Evolutionary conservation across 129 eudicot genomes (phyloP).

Genomic region (Centella asiatica): DNA sequence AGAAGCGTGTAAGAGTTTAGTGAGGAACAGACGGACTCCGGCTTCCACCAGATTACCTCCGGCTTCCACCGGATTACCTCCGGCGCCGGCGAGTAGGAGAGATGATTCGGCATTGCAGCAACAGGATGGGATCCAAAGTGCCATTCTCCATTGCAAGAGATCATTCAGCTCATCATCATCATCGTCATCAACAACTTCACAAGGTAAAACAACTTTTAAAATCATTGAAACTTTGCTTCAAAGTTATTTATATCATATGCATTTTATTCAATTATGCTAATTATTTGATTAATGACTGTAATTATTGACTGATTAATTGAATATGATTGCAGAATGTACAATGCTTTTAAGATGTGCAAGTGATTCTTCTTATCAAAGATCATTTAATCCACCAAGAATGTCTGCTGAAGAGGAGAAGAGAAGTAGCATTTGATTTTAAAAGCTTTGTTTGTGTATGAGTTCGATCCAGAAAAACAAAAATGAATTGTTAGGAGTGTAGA

Average conservation of each 20-base stretch:
- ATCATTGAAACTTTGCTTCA: no score
- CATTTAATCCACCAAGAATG: constrained; percentile 11
- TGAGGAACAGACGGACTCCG: constrained; percentile 53
- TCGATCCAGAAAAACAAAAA: no score
- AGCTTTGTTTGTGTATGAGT: background rate
- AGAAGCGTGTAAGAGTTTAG: constrained; percentile 38
- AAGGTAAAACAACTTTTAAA: constrained; percentile 16
- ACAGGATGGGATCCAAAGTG: constrained; percentile 61
- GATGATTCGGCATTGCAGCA: constrained; percentile 51
- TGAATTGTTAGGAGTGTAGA: no score
- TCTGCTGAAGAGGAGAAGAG: constrained; percentile 25
- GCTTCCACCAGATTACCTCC: constrained; percentile 10
- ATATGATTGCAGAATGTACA: constrained; percentile 28
- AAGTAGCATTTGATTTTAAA: constrained; percentile 39
- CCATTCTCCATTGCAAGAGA: constrained; percentile 75
- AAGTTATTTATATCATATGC: no score
- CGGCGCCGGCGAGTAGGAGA: constrained; percentile 30
- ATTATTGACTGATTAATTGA: no score
- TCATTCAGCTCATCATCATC: constrained; percentile 45
- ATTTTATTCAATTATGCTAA: no score
- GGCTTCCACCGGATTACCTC: constrained; percentile 10
- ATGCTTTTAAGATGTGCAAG: constrained; percentile 47
- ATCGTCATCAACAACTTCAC: constrained; percentile 25
- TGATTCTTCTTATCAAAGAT: constrained; percentile 39
- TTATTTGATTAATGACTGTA: background rate